Evolutionary conservation across 768 basidiomycete genomes (phyloP).

Genomic region (Boletus rubroflammeus): DNA sequence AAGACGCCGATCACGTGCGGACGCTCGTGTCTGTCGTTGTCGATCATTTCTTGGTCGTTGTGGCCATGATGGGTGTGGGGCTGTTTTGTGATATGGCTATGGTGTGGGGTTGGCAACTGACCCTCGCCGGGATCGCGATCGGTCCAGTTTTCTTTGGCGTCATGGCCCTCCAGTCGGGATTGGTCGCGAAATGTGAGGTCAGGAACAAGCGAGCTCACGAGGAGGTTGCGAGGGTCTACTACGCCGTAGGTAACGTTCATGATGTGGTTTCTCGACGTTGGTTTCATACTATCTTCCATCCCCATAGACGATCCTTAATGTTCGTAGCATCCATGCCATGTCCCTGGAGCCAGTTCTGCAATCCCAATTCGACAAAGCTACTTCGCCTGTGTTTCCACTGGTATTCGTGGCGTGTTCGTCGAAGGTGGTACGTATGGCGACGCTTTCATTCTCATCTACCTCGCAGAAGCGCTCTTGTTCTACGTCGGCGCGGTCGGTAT

Average conservation of each 20-base stretch:
- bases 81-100: slow-evolving; percentile 91
- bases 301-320: slow-evolving; percentile 66
- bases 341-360: slow-evolving; percentile 71
- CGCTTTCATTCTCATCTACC: slow-evolving; percentile 78
- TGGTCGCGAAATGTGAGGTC: slow-evolving; percentile 69
- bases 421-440: slow-evolving; percentile 84
- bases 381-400: slow-evolving; percentile 60
- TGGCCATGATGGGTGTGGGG: slow-evolving; percentile 78
- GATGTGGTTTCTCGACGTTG: neutral
- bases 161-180: slow-evolving; percentile 68
- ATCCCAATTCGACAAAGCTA: slow-evolving; percentile 62
- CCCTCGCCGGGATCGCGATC: slow-evolving; percentile 83
- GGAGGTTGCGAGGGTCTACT: slow-evolving; percentile 78
- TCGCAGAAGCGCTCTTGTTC: slow-evolving; percentile 88
- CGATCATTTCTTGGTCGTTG: slow-evolving; percentile 68
- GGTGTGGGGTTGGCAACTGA: slow-evolving; percentile 85
- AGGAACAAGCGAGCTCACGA: slow-evolving; percentile 85
- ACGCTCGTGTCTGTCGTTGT: slow-evolving; percentile 69
- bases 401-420: slow-evolving; percentile 79
- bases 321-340: slow-evolving; percentile 86
- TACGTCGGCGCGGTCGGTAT: slow-evolving; percentile 87
- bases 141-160: slow-evolving; percentile 76
- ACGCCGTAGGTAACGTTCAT: slow-evolving; percentile 54
- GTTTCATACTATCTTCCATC: neutral
- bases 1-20: slow-evolving; percentile 87